Evolutionary conservation across 495 filamentous ascomycete genomes (phyloP).

Genomic region (Hypoxylon cercidicola): DNA sequence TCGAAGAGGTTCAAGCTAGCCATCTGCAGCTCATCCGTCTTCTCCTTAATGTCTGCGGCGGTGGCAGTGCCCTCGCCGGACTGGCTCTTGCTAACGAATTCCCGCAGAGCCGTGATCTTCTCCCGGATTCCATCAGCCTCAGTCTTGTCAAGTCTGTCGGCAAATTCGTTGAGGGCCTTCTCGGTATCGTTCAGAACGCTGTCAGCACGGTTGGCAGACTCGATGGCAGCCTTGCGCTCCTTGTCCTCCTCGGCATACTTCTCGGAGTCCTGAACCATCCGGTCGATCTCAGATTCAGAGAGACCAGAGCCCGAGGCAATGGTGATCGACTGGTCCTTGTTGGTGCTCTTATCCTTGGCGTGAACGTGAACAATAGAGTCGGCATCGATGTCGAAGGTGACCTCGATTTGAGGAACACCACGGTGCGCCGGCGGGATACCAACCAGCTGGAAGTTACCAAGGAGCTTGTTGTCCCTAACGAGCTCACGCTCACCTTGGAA

Average conservation of each 20-base stretch:
- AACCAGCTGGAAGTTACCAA: conserved; percentile 99
- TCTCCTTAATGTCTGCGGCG: conserved; percentile 92
- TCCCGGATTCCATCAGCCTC: conserved; percentile 92
- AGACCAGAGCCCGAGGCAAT: conserved; percentile 99
- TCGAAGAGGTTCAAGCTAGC: conserved; percentile 97
- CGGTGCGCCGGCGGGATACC: conserved; percentile 97
- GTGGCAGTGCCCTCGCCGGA: conserved; percentile 86
- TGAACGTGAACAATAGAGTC: conserved; percentile 99
- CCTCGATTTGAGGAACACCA: conserved; percentile 97
- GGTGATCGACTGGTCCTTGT: conserved; percentile 99
- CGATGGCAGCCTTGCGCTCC: conserved; percentile 94
- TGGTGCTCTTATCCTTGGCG: conserved; percentile 98
- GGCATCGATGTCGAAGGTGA: conserved; percentile 99
- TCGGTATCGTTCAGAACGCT: conserved; percentile 97
- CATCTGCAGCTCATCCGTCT: conserved; percentile 96
- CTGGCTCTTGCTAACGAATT: conserved; percentile 95
- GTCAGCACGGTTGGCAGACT: conserved; percentile 96
- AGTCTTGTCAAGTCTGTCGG: conserved; percentile 94
- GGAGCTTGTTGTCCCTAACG: conserved; percentile 97
- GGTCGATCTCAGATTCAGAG: conserved; percentile 91
- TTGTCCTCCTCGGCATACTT: conserved; percentile 95
- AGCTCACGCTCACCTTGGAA: conserved; percentile 99
- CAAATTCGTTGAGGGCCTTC: conserved; percentile 96
- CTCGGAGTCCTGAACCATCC: conserved; percentile 97
- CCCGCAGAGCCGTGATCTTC: conserved; percentile 90